phyloP scores from a whole-genome alignment of 208 protist genomes.

The Wallacemonas sp. region DNA sequence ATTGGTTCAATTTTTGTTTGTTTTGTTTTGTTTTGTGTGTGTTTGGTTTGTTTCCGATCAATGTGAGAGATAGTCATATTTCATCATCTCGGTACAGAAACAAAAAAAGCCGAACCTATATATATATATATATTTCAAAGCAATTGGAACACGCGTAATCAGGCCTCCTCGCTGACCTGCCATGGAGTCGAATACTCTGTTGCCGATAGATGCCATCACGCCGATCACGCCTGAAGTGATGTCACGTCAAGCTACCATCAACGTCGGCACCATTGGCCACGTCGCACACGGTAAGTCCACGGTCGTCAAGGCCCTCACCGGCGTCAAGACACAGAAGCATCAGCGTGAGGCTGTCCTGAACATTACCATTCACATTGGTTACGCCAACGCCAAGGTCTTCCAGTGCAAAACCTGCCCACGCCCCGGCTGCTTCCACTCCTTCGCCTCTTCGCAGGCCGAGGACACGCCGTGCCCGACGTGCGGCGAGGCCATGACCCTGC shows the following conservation, averaged over 20 bases:
- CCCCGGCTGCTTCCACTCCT: conserved; percentile 94
- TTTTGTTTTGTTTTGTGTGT: conserved; percentile 3
- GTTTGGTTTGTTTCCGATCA: background rate
- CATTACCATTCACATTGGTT: conserved; percentile 99
- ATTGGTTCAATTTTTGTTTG: too few relatives aligned
- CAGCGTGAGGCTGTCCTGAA: conserved; percentile 99
- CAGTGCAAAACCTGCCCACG: conserved; percentile 81
- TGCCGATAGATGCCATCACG: conserved; percentile 82
- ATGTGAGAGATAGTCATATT: background rate
- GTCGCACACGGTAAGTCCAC: conserved; percentile 99
- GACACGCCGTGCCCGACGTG: conserved; percentile 73
- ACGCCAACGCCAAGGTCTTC: conserved; percentile 99
- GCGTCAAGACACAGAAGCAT: conserved; percentile 99
- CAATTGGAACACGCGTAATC: too few relatives aligned
- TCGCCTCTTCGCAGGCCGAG: conserved; percentile 90
- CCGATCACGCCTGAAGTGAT: conserved; percentile 98
- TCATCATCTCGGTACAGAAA: too few relatives aligned
- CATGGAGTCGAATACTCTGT: background rate
- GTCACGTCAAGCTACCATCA: conserved; percentile 99
- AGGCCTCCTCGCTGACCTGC: too few relatives aligned
- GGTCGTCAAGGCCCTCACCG: conserved; percentile 99
- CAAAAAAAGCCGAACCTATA: too few relatives aligned
- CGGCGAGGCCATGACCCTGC: conserved; percentile 66
- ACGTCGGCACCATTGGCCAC: conserved; percentile 99
- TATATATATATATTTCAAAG: background rate